Base-by-base conservation (phyloP, 495 filamentous ascomycete species). In the Aspergillus bridgeri region DNA sequence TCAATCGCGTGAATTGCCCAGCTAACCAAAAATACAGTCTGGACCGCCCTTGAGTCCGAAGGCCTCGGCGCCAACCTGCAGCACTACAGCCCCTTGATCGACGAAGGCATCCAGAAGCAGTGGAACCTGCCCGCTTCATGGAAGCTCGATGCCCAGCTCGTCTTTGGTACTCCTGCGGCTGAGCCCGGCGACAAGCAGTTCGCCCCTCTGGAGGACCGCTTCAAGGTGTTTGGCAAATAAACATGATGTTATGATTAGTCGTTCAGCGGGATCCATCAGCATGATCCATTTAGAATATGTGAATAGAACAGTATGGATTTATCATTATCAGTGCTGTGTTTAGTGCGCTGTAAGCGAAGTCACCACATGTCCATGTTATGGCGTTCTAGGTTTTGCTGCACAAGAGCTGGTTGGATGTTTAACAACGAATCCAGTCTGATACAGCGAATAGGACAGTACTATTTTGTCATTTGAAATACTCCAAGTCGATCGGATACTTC, bases 41-140 rank as follows among this genome's bases (percentile, higher is more conserved):
- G 80, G 80, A 69, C 72, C 42, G 80, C 79, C 6, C 74, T 83
- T 19, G 64, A 76, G 57, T 63, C 73, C 13, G 77, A 80, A 57
- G 80, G 80, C 29, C 63, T 83, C 54, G 80, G 79, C 29, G 73
- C 68, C 61, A 83, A 82, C 61, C 71, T 83, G 21, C 80, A 83
- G 75, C 80, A 83, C 68, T 81, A 80, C 68, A 81, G 76, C 63
- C 76, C 77, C n/a, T 63, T 79, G 13, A 75, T 81, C 58, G 77
- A 81, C 56, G 71, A 67, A 27, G 62, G 68, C 42, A 53, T 81
- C 21, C 51, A 69, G 55, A 75, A 74, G 53, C 69, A 71, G 56
- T 81, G 70, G 66, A 59, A 66, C 50, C 57, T 82, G 20, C 77
- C 79, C 6, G 63, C 63, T 18, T 66, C 56, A 21, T 83, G 78